A percentile compares a stretch with the other conserved stretches of the same genome.
phyloP scores from a whole-genome alignment of 2,329 filamentous ascomycete genomes.

The Beauveria scarabaeidicola region DNA sequence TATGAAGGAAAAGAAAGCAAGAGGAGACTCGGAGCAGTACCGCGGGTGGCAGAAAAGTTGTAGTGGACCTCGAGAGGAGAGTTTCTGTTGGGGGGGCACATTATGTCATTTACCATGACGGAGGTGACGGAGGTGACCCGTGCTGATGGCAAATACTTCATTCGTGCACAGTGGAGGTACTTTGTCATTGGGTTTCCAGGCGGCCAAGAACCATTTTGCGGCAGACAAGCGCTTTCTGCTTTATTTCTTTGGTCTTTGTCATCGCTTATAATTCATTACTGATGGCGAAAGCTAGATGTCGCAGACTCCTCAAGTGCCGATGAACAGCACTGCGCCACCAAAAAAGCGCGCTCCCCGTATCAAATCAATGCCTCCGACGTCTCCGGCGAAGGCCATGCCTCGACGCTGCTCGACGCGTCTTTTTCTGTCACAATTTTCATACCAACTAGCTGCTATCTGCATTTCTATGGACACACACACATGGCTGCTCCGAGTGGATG shows the following conservation, averaged over 20 bases:
- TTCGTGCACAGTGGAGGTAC: background rate
- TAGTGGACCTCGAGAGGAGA: background rate
- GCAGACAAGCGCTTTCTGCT: too few species aligned
- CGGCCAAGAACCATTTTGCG: too few species aligned
- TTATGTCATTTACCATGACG: constrained; percentile 4
- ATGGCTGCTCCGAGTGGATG: background rate
- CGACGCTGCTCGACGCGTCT: background rate
- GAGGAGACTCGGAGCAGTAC: background rate
- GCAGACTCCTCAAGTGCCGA: too few species aligned
- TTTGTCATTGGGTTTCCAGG: background rate
- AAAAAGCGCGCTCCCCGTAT: too few species aligned
- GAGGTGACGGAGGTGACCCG: background rate
- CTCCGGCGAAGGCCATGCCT: too few species aligned
- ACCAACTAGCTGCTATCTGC: background rate
- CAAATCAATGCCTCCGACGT: too few species aligned
- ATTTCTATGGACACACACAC: background rate
- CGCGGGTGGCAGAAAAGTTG: constrained; percentile 1
- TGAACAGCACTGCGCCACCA: too few species aligned
- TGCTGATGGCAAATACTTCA: background rate
- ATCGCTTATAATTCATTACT: too few species aligned
- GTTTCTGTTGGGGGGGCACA: constrained; percentile 3
- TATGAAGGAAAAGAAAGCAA: background rate
- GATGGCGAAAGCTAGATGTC: too few species aligned
- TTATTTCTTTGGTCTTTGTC: too few species aligned
- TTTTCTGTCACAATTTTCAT: background rate